A percentile compares a stretch with the other conserved stretches of the same genome.
Conservation (phyloP, 192 early-diverging fungal species). For the Linnemannia schmuckeri region DNA sequence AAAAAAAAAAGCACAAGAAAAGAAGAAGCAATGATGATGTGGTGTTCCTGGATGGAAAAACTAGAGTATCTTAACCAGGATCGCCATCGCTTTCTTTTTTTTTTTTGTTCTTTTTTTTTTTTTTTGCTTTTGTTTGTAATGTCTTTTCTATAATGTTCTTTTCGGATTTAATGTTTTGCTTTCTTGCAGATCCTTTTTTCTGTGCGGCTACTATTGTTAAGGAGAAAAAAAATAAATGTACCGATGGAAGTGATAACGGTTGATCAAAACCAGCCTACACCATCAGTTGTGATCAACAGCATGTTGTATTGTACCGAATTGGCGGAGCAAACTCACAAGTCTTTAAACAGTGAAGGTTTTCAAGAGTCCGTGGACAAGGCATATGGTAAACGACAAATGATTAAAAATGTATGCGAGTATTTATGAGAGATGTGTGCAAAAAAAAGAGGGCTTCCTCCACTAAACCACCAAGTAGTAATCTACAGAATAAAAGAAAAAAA, state of each 20-base stretch:
- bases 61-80: constrained; percentile 9
- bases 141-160: too few relatives aligned
- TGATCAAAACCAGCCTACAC: too few relatives aligned
- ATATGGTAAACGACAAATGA: not conserved
- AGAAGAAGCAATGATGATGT: not conserved
- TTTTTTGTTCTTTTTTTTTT: constrained; percentile 10
- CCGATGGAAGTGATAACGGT: too few relatives aligned
- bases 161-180: too few relatives aligned
- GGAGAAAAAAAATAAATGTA: too few relatives aligned
- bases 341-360: too few relatives aligned
- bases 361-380: too few relatives aligned
- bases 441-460: constrained; percentile 4
- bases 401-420: constrained; percentile 16
- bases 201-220: too few relatives aligned
- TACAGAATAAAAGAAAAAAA: constrained; percentile 30
- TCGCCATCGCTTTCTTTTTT: not conserved
- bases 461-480: constrained; percentile 23
- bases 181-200: too few relatives aligned
- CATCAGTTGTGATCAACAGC: not conserved
- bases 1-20: not conserved
- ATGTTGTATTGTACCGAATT: not conserved
- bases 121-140: constrained; percentile 21
- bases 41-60: not conserved
- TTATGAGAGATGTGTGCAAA: constrained; percentile 3
- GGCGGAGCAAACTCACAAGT: not conserved